Evolutionary conservation across 1,284 basidiomycete genomes (phyloP).

Genomic region (Polyporus tsugae): DNA sequence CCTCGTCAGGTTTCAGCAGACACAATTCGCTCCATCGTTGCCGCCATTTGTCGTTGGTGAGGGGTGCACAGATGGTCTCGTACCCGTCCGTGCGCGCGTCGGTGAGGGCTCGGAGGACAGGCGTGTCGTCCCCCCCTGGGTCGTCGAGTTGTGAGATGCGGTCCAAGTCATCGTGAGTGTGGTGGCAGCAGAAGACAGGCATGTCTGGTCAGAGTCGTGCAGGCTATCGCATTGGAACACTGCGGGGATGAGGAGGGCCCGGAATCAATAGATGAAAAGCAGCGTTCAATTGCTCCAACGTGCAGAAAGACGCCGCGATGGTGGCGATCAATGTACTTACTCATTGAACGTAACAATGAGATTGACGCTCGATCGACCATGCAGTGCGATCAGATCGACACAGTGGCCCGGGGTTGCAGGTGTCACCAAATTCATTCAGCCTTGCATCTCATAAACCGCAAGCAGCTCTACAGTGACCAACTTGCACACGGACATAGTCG

Average conservation of each 20-base stretch:
- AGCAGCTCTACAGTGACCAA: neutral
- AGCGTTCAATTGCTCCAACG: neutral
- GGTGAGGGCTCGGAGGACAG: slow-evolving; percentile 57
- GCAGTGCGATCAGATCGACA: slow-evolving; percentile 11
- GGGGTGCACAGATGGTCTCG: slow-evolving; percentile 77
- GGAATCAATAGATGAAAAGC: slow-evolving; percentile 2
- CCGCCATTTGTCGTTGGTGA: slow-evolving; percentile 90
- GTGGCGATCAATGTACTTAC: slow-evolving; percentile 6
- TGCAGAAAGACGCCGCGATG: neutral
- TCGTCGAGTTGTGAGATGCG: slow-evolving; percentile 31
- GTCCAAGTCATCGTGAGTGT: slow-evolving; percentile 50
- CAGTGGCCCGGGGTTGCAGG: neutral
- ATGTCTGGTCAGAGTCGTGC: slow-evolving; percentile 35
- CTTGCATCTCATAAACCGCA: neutral
- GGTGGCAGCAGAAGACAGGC: slow-evolving; percentile 45
- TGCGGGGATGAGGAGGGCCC: neutral
- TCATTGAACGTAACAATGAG: no score
- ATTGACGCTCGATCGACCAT: slow-evolving; percentile 12
- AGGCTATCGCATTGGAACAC: slow-evolving; percentile 15
- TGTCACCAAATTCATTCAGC: neutral
- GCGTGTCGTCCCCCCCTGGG: slow-evolving; percentile 46
- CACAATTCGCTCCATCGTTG: slow-evolving; percentile 92
- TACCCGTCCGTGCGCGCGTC: slow-evolving; percentile 68
- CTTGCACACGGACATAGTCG: neutral
- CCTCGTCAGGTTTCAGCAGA: slow-evolving; percentile 63